Evolutionary conservation across 208 protist species (phyloP).

Genomic region (Acanthamoeba castellanii): DNA sequence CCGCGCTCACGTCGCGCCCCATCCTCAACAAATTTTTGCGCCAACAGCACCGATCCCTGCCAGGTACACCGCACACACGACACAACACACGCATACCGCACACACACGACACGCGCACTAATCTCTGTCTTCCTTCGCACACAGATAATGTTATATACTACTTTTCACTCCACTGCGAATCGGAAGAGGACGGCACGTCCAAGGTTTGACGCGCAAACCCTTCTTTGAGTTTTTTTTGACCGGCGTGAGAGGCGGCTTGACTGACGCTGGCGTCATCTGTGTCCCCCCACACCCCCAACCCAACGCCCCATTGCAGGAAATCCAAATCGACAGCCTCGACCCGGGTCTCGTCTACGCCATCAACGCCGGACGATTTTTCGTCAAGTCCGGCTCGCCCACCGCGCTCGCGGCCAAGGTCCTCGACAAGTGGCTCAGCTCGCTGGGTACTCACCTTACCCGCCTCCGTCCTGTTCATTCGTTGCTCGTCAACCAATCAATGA

Average conservation of each 20-base stretch:
- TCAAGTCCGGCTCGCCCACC: neutral
- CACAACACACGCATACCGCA: neutral
- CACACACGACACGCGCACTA: neutral
- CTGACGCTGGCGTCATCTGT: no score
- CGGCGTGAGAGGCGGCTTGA: no score
- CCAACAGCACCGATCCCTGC: slow-evolving; percentile 15
- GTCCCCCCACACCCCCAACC: no score
- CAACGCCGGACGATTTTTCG: slow-evolving; percentile 26
- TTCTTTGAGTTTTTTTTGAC: no score
- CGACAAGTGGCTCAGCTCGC: slow-evolving; percentile 15
- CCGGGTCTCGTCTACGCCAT: slow-evolving; percentile 50
- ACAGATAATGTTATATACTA: slow-evolving; percentile 16
- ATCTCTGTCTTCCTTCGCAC: no score
- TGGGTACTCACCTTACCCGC: neutral
- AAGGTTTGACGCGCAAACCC: no score
- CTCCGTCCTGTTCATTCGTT: neutral
- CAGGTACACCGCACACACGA: neutral
- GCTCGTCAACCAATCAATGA: no score
- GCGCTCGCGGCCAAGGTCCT: neutral
- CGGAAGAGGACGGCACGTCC: slow-evolving; percentile 1
- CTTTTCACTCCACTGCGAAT: slow-evolving; percentile 55
- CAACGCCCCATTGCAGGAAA: neutral
- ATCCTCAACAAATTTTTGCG: slow-evolving; percentile 27
- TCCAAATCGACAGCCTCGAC: slow-evolving; percentile 10
- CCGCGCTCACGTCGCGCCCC: neutral